Evolutionary conservation across 164 flowering plant species (phyloP), one percentile per base, ranked within the genome.

Genomic region (Umbellularia californica): DNA sequence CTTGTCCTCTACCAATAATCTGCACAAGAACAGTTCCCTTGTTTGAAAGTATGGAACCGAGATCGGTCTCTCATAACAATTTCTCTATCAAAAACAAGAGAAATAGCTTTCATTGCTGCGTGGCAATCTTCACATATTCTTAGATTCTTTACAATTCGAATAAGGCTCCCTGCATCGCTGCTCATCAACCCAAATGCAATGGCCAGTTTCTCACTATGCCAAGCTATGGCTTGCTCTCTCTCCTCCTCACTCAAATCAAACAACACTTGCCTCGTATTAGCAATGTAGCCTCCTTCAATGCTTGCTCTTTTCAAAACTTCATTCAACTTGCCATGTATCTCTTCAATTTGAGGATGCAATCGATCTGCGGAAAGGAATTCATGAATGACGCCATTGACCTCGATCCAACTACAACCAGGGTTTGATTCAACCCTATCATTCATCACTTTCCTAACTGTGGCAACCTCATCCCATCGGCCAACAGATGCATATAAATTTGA

Each of bases 121-220:
- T 88, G 88, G 58, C 87, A 87, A 30, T 67, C 69, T 19, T 67
- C 69, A 9, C 69, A 67, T 33, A 67, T 67, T 30, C 69, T 67
- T 30, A 67, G 69, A 30, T 67, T 67, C 35, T 67, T 67, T 27
- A 67, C 83, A 12, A 90, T 82, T 19, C 84, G 79, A 73, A 87
- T 87, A 14, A 75, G 79, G 73, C 76, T 77, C 72, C 84, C 81
- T 17, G 82, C 73, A 23, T 27, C n/a, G 13, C 88, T 85, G 76
- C 75, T 81, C 78, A 88, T 70, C 75, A 86, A 63, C 11, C 83
- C 89, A 75, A 87, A 90, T 28, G 90, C 88, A 77, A 90, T 41
- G 9, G 87, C 88, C 73, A 90, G 68, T 85, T 88, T 88, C 79
- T 90, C 91, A 76, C 87, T 85, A 63, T 85, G 89, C 81, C 77